phyloP scores from a whole-genome alignment of 179 eudicot genomes.

The Heliamphora pulchella region DNA sequence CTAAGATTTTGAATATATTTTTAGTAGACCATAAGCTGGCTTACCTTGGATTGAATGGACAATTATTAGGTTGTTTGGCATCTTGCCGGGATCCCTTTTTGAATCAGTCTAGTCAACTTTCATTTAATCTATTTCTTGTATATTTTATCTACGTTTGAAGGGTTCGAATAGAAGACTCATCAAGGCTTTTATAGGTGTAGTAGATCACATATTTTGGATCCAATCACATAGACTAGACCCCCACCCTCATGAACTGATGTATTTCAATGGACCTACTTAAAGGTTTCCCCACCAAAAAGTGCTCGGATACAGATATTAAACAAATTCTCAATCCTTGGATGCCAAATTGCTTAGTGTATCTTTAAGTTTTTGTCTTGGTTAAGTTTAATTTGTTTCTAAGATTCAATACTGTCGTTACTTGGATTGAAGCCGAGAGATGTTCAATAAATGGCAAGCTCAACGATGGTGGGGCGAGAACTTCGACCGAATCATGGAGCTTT shows the following conservation, averaged over 20 bases:
- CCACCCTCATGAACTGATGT: neutral
- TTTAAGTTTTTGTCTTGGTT: neutral
- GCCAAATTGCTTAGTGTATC: neutral
- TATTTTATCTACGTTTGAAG: slow-evolving; percentile 10
- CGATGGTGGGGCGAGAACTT: slow-evolving; percentile 99
- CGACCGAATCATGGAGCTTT: slow-evolving; percentile 93
- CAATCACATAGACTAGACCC: neutral
- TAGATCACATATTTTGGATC: neutral
- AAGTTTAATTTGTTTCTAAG: neutral
- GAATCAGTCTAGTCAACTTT: neutral
- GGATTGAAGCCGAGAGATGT: slow-evolving; percentile 73
- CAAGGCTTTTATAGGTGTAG: neutral
- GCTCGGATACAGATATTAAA: neutral
- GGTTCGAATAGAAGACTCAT: slow-evolving; percentile 3
- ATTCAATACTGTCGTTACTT: slow-evolving; percentile 17
- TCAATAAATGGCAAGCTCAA: slow-evolving; percentile 96
- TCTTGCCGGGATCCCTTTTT: neutral
- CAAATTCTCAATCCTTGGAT: neutral
- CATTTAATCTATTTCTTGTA: neutral
- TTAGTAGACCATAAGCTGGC: neutral
- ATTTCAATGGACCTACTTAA: neutral
- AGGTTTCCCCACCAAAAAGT: neutral
- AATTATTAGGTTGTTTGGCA: neutral
- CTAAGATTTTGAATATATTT: neutral
- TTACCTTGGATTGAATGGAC: neutral